A percentile compares a stretch with the other conserved stretches of the same genome.
phyloP scores from a whole-genome alignment of 2,329 filamentous ascomycete genomes.

The Claviceps digitariae region DNA sequence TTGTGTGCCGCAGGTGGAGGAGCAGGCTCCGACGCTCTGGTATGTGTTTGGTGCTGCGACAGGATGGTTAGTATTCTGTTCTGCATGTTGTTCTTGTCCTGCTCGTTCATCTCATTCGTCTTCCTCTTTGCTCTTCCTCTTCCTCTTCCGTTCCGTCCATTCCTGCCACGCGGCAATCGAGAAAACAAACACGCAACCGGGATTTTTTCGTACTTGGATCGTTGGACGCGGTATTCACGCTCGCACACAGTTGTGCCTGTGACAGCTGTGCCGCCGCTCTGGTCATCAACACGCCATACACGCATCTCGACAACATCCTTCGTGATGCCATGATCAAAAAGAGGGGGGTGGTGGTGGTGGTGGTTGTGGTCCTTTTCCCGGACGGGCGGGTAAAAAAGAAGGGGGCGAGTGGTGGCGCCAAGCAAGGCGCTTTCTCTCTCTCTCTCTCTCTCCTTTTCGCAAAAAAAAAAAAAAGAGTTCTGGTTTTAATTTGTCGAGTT shows the following conservation, averaged over 20 bases:
- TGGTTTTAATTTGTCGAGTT: no score
- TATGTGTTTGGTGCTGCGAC: not conserved
- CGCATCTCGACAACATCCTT: not conserved
- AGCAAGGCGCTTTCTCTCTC: no score
- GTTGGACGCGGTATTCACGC: not conserved
- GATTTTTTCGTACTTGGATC: not conserved
- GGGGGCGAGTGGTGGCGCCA: not conserved
- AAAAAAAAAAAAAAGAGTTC: no score
- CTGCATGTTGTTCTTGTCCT: not conserved
- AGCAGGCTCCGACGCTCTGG: slow-evolving; percentile 3
- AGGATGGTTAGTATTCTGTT: not conserved
- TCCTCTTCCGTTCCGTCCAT: not conserved
- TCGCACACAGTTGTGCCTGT: not conserved
- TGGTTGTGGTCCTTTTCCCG: no score
- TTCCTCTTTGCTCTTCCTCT: not conserved
- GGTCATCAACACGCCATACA: not conserved
- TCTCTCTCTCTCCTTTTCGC: no score
- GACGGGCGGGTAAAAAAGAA: no score
- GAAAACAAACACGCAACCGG: no score
- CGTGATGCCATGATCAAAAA: not conserved
- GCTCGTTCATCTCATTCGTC: not conserved
- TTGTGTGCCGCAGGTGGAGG: not conserved
- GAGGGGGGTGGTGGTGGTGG: not conserved
- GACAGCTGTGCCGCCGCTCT: slow-evolving; percentile 3
- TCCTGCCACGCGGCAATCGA: no score